Percentiles rank a stretch among this genome's conserved stretches.
Conservation (phyloP, 2,329 filamentous ascomycete species). For the Exophiala aquamarina region DNA sequence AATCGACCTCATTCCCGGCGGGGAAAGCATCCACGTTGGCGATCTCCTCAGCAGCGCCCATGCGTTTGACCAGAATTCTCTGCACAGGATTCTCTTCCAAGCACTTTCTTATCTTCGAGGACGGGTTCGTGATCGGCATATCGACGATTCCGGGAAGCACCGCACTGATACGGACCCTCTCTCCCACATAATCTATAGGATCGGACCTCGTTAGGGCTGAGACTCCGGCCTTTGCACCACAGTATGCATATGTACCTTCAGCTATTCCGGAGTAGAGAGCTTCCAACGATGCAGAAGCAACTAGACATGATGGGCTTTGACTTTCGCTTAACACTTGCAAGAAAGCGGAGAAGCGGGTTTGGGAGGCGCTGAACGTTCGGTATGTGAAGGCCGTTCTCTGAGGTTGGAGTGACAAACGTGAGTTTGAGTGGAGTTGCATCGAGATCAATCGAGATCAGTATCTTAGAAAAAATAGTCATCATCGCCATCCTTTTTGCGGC, state of each 20-base stretch:
- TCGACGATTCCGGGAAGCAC: conserved; percentile 46
- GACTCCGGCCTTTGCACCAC: conserved; percentile 44
- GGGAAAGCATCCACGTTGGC: conserved; percentile 59
- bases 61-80: conserved; percentile 34
- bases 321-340: too few relatives aligned
- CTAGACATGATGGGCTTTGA: too few relatives aligned
- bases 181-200: conserved; percentile 33
- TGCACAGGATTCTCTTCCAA: conserved; percentile 9
- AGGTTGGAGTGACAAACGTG: too few relatives aligned
- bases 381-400: too few relatives aligned
- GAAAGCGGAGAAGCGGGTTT: too few relatives aligned
- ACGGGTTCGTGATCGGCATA: conserved; percentile 43
- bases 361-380: too few relatives aligned
- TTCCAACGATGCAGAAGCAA: too few relatives aligned
- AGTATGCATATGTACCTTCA: conserved; percentile 34
- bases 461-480: conserved; percentile 19
- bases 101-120: conserved; percentile 9
- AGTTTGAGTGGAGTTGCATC: too few relatives aligned
- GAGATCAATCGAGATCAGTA: too few relatives aligned
- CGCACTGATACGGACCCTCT: conserved; percentile 39
- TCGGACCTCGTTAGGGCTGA: conserved; percentile 45
- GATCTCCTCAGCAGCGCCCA: conserved; percentile 62
- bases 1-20: conserved; percentile 12
- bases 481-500: conserved; percentile 1
- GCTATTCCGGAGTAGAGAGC: too few relatives aligned